These are phyloP conservation scores for Colletotrichum sp. DNA, from an alignment of 2,329 filamentous ascomycete genomes.

Conservation along the genomic window DNA sequence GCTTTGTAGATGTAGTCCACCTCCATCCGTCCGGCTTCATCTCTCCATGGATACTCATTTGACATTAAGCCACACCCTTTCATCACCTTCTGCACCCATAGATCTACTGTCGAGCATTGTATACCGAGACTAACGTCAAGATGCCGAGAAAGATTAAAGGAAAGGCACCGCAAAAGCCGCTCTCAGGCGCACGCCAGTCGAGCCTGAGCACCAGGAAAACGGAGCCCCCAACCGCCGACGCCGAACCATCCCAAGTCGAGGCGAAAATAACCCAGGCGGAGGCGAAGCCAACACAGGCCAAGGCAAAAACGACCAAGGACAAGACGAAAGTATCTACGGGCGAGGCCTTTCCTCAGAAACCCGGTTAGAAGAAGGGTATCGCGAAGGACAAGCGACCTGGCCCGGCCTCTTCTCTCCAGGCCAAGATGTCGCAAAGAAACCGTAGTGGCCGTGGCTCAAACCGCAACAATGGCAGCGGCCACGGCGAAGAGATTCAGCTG, in stretches of 20 bases:
- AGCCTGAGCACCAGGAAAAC: not conserved
- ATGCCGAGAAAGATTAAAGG: not conserved
- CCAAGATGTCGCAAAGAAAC: conserved; percentile 47
- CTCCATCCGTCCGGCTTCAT: not conserved
- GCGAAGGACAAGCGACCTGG: not conserved
- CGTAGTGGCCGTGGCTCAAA: conserved; percentile 49
- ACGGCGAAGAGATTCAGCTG: conserved; percentile 48
- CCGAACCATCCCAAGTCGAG: not conserved
- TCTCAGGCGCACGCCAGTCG: not conserved
- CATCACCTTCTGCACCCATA: not conserved
- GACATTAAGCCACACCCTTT: not conserved
- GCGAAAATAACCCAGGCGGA: not conserved
- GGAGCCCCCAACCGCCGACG: not conserved
- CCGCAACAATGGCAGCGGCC: conserved; percentile 46
- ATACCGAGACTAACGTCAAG: not conserved
- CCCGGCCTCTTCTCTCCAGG: not conserved
- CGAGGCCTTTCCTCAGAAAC: not conserved
- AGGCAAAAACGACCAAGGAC: not conserved
- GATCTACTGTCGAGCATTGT: not conserved
- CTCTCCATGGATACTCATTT: not conserved
- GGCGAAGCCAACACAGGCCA: not conserved
- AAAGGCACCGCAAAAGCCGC: not conserved
- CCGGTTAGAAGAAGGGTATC: conserved; percentile 1
- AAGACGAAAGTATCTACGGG: not conserved
- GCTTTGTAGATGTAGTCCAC: not conserved